Conservation (phyloP, 352 stramenopile genomes). For the Achlya hypogyna region DNA sequence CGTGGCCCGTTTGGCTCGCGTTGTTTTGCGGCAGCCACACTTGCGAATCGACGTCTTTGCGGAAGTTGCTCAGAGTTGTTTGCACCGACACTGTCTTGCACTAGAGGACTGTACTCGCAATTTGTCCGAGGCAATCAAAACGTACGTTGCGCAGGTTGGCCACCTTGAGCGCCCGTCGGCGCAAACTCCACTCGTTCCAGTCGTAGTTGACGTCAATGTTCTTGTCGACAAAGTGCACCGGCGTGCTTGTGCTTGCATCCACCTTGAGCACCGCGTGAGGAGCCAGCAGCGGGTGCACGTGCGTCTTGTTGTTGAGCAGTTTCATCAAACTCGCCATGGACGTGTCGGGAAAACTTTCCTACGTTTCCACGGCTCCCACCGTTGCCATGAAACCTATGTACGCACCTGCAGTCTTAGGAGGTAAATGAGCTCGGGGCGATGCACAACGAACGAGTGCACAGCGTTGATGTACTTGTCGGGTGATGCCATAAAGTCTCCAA, state of each 20-base stretch:
- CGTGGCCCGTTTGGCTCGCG: slow-evolving; percentile 73
- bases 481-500: slow-evolving; percentile 83
- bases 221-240: slow-evolving; percentile 89
- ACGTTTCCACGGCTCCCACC: not conserved
- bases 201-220: slow-evolving; percentile 88
- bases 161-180: slow-evolving; percentile 82
- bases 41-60: slow-evolving; percentile 80
- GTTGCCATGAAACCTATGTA: not conserved
- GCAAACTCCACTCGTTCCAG: slow-evolving; percentile 93
- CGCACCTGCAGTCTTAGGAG: slow-evolving; percentile 77
- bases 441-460: slow-evolving; percentile 56
- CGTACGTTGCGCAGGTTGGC: slow-evolving; percentile 79
- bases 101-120: slow-evolving; percentile 1
- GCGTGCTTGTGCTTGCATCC: slow-evolving; percentile 84
- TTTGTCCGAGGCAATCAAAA: no score
- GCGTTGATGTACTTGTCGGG: slow-evolving; percentile 70
- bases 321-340: slow-evolving; percentile 18
- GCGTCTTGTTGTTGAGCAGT: slow-evolving; percentile 13
- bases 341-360: slow-evolving; percentile 21
- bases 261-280: slow-evolving; percentile 48
- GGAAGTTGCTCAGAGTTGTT: slow-evolving; percentile 85
- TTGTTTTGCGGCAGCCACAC: slow-evolving; percentile 61
- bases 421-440: slow-evolving; percentile 87
- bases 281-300: slow-evolving; percentile 55
- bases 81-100: slow-evolving; percentile 84